These are phyloP conservation scores for Starmerella apicola DNA, from an alignment of 805 yeast genomes.

Conservation along the genomic window DNA sequence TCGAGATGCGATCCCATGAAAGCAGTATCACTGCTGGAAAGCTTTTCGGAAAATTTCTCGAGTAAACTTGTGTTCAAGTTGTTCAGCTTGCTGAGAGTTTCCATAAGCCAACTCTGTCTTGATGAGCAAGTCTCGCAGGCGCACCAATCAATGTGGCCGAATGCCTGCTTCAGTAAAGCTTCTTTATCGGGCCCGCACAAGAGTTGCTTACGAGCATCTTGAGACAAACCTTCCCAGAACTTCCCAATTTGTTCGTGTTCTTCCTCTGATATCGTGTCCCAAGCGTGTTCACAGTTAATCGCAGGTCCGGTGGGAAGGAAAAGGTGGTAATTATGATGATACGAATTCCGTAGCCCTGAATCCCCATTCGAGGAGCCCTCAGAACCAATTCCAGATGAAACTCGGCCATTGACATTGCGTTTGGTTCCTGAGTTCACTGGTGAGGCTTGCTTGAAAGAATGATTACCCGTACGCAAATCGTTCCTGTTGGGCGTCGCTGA, in stretches of 20 bases:
- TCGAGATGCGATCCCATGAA: not conserved
- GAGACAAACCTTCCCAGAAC: constrained; percentile 56
- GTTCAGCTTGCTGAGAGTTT: constrained; percentile 62
- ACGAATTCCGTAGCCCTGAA: no score
- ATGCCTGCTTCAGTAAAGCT: constrained; percentile 53
- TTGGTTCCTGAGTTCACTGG: no score
- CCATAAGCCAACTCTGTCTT: constrained; percentile 56
- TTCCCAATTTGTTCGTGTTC: constrained; percentile 8
- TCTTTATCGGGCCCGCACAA: constrained; percentile 54
- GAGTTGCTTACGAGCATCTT: constrained; percentile 48
- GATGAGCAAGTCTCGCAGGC: constrained; percentile 70
- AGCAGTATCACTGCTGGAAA: constrained; percentile 3
- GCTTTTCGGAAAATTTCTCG: constrained; percentile 20
- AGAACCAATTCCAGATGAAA: no score
- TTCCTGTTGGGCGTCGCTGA: no score
- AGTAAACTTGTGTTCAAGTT: constrained; percentile 51
- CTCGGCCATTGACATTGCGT: no score
- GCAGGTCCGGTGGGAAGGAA: no score
- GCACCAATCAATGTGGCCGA: constrained; percentile 46
- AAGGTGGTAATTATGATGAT: no score
- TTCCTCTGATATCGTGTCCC: no score
- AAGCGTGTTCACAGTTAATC: no score
- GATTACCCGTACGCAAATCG: no score
- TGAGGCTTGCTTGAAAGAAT: no score
- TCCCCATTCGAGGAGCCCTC: no score